phyloP scores from a whole-genome alignment of 1,284 basidiomycete genomes.

The Trametes pubescens region DNA sequence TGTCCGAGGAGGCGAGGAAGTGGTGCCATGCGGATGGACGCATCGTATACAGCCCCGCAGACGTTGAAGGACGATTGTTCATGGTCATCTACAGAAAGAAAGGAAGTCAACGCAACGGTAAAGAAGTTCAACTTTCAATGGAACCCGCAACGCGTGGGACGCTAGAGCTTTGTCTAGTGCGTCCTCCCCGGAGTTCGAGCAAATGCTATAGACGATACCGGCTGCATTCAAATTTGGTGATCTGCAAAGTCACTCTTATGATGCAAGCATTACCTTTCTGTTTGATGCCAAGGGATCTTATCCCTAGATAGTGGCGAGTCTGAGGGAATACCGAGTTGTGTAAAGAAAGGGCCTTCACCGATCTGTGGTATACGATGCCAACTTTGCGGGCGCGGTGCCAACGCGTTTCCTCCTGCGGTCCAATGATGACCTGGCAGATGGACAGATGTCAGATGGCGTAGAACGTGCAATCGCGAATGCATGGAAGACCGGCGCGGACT shows the following conservation, averaged over 20 bases:
- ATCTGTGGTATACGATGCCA: neutral
- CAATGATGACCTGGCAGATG: constrained; percentile 1
- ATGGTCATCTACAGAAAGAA: neutral
- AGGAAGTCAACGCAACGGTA: neutral
- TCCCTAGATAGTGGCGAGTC: too few relatives aligned
- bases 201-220: neutral
- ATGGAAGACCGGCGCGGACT: neutral
- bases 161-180: neutral
- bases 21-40: too few relatives aligned
- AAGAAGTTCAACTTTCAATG: neutral
- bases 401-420: neutral
- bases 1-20: too few relatives aligned
- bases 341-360: neutral
- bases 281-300: too few relatives aligned
- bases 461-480: neutral
- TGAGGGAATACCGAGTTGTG: too few relatives aligned
- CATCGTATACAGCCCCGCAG: too few relatives aligned
- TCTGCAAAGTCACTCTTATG: neutral
- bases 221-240: neutral
- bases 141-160: constrained; percentile 1
- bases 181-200: neutral
- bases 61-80: too few relatives aligned
- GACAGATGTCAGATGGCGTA: constrained; percentile 12
- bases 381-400: neutral
- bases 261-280: too few relatives aligned